These are phyloP conservation scores for Ramularia endophylla DNA, from an alignment of 2,329 filamentous ascomycete genomes.

Conservation along the genomic window DNA sequence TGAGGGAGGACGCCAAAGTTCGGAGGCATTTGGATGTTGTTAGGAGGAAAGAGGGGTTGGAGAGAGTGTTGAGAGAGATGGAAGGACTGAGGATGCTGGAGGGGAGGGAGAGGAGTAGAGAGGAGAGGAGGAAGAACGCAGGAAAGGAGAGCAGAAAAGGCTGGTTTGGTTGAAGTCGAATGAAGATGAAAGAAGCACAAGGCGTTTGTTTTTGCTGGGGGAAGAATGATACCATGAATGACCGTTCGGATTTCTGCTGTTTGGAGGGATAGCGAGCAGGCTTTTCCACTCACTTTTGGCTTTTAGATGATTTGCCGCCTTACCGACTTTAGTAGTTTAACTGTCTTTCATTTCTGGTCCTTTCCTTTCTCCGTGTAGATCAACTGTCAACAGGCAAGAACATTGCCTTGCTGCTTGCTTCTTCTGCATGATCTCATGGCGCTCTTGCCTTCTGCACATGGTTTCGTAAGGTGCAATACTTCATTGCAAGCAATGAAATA, in stretches of 20 bases:
- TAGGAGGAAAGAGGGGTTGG: constrained; percentile 81
- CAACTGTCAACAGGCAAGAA: no score
- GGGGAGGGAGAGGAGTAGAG: constrained; percentile 58
- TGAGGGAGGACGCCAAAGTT: constrained; percentile 87
- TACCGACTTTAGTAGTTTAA: no score
- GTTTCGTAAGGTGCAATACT: no score
- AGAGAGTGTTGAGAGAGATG: constrained; percentile 93
- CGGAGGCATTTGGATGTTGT: constrained; percentile 87
- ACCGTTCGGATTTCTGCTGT: not conserved
- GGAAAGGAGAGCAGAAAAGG: constrained; percentile 26
- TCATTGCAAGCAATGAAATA: no score
- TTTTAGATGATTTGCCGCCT: no score
- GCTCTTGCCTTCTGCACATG: no score
- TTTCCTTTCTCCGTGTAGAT: no score
- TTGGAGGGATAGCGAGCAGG: no score
- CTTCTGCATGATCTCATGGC: no score
- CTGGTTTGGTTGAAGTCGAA: not conserved
- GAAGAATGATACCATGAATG: constrained; percentile 16
- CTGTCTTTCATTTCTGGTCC: no score
- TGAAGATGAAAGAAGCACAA: not conserved
- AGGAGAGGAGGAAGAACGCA: constrained; percentile 23
- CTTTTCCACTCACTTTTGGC: no score
- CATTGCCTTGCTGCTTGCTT: no score
- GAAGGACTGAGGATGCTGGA: constrained; percentile 82
- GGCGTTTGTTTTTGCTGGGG: constrained; percentile 4